Evolutionary conservation across 192 early-diverging fungal genomes (phyloP), one percentile per base, ranked within the genome.

Genomic region (Ambispora gerdemannii): DNA sequence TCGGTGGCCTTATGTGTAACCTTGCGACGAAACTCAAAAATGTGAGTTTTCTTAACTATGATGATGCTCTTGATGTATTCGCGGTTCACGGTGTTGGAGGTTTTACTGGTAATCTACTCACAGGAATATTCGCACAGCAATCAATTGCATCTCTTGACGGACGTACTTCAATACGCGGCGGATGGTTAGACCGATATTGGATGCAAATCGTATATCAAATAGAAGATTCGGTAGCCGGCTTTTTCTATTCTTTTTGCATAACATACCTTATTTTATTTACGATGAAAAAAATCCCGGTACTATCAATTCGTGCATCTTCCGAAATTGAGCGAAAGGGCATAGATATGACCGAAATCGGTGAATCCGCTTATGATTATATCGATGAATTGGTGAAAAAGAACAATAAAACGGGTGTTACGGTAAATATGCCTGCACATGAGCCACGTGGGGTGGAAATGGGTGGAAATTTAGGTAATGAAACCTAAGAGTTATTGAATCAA

Each of bases 21-120:
- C 79, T 89, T 70, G 88, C 86, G 13, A 86, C 88, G 33, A 85
- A 90, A 19, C 71, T 94, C 36, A 97, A 97, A 88, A 84, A 90
- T 67, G 79, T 82, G 60, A n/a, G n/a, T n/a, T n/a, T n/a, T n/a
- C 78, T 95, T 69, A 86, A 91, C 43, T 95, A 90, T 81, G 95
- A 95, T 76, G 92, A 96, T 81, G 90, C 93, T 27, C 85, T 94
- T 36, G 95, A 97, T 76, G 93, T 93, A 10, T 97, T 91, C 88
- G 87, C 89, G 62, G 86, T 92, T 19, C 95, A 97, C 71, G 95
- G 90, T 55, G 82, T 94, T 22, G 91, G 92, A 32, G 95, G 95
- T 11, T 71, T 89, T 55, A 80, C 92, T 52, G 95, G 95, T 38
- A 86, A 87, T 67, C 74, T 98, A 25, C 78, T 95, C 27, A 95